A percentile compares a stretch with the other conserved stretches of the same genome.
phyloP scores from a whole-genome alignment of 768 basidiomycete genomes.

The Naematelia aurantialba region DNA sequence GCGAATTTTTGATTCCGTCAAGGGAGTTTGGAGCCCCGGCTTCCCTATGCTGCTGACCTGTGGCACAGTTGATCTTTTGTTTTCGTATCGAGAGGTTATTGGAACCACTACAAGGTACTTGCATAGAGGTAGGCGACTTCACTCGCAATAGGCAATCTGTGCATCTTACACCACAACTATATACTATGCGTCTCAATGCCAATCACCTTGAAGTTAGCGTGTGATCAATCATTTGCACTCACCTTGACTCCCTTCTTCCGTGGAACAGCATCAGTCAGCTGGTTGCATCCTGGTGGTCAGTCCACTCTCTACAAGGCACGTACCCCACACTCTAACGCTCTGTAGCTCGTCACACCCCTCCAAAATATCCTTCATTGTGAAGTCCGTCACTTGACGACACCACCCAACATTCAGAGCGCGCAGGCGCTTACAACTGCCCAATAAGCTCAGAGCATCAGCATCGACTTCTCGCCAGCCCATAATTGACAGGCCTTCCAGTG shows the following conservation, averaged over 20 bases:
- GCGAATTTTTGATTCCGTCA: neutral
- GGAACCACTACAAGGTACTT: too few species aligned
- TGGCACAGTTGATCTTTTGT: too few species aligned
- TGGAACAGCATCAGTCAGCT: constrained; percentile 47
- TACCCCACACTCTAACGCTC: constrained; percentile 56
- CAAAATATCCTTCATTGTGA: constrained; percentile 67
- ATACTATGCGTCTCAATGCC: constrained; percentile 47
- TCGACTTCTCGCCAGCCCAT: constrained; percentile 71
- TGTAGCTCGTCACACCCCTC: constrained; percentile 53
- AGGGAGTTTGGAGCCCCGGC: neutral
- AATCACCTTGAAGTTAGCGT: constrained; percentile 19
- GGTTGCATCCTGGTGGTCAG: constrained; percentile 42
- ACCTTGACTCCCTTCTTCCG: constrained; percentile 46
- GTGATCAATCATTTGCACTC: neutral
- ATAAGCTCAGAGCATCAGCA: constrained; percentile 53
- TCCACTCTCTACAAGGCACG: constrained; percentile 13
- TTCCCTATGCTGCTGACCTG: neutral
- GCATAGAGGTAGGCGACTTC: neutral
- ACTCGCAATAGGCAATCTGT: neutral
- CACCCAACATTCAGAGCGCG: constrained; percentile 73
- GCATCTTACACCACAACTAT: neutral
- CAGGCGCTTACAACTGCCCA: constrained; percentile 54
- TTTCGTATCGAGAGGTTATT: too few species aligned
- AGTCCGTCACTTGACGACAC: constrained; percentile 79
- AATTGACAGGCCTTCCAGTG: constrained; percentile 63